phyloP scores from a whole-genome alignment of 208 protist species.

The Herpetomonas samuelpessoai region DNA sequence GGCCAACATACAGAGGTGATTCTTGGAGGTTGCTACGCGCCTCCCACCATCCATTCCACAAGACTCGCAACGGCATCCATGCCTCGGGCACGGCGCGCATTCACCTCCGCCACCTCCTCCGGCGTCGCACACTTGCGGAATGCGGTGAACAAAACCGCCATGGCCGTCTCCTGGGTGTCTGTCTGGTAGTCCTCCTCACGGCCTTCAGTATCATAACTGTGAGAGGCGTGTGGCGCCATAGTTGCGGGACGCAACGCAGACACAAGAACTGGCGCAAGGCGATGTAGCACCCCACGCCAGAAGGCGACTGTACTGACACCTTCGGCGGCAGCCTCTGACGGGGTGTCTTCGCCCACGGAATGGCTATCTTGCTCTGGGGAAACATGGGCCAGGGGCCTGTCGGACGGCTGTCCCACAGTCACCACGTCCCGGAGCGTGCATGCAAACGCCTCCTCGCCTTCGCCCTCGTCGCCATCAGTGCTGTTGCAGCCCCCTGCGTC shows the following conservation, averaged over 20 bases:
- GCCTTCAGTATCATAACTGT: background rate
- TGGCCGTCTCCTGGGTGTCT: conserved; percentile 15
- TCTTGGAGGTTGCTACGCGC: no score
- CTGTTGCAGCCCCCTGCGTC: no score
- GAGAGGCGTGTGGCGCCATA: background rate
- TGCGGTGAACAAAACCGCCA: conserved; percentile 29
- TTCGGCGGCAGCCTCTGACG: background rate
- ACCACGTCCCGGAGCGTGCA: conserved; percentile 8
- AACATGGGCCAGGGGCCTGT: no score
- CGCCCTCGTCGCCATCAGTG: no score
- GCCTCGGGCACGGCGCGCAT: background rate
- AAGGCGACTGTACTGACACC: background rate
- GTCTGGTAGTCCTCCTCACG: conserved; percentile 7
- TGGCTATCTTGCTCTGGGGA: no score
- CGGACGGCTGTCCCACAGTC: background rate
- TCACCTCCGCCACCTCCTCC: background rate
- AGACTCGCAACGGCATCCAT: conserved; percentile 5
- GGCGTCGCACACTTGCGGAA: conserved; percentile 17
- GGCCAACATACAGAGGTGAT: no score
- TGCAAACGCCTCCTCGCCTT: background rate
- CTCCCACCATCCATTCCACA: no score
- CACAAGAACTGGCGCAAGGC: conserved; percentile 5
- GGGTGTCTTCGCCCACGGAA: background rate
- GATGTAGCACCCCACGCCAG: conserved; percentile 6
- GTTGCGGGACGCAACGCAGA: background rate